Evolutionary conservation across 192 early-diverging fungal genomes (phyloP), one percentile per base, ranked within the genome.

Genomic region (Coemansia sp.): DNA sequence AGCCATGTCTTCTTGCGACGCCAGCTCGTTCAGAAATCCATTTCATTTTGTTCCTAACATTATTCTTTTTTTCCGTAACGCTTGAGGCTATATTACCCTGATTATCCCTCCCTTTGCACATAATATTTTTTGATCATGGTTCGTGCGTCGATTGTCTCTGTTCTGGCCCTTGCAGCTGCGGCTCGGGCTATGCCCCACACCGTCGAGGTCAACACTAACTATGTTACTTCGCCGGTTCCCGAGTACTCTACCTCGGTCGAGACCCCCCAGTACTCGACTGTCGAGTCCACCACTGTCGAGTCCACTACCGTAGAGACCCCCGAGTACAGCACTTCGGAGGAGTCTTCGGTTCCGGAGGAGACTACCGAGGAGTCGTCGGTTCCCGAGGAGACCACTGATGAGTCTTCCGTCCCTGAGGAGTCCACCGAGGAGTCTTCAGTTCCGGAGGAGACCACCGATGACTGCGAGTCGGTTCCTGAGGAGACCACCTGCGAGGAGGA

Each of bases 121-220:
- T 52, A 52, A 22, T 22, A 11, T 11, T 7, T 22, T 25, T 21
- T 48, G 19, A 42, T 38, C 59, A 61, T 61, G 59, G 59, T 61
- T 44, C 59, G 59, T 20, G 59, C 76, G 31, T 72, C 76, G 46
- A 59, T 73, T 66, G 65, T 78, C 40, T 78, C 76, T 28, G 20
- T 72, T 11, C 50, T 78, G 21, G 76, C 76, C 25, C 70, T 78
- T 61, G 69, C 66, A n/a, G 75, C 75, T 20, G 70, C 66, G 17
- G 69, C 56, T 47, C 64, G 49, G 26, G 75, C 75, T 22, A 64
- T 72, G 69, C 75, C 75, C 44, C 44, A 77, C 65, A 49, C 50
- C 6, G 64, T 56, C 21, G 74, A 77, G 68, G 62, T 49, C 55
- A 77, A 77, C 74, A 77, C 74, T 25, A 51, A 64, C 57, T 70